A percentile compares a stretch with the other conserved stretches of the same genome.
Evolutionary conservation across 129 eudicot species (phyloP).

Genomic region (Flaveria ramosissima): DNA sequence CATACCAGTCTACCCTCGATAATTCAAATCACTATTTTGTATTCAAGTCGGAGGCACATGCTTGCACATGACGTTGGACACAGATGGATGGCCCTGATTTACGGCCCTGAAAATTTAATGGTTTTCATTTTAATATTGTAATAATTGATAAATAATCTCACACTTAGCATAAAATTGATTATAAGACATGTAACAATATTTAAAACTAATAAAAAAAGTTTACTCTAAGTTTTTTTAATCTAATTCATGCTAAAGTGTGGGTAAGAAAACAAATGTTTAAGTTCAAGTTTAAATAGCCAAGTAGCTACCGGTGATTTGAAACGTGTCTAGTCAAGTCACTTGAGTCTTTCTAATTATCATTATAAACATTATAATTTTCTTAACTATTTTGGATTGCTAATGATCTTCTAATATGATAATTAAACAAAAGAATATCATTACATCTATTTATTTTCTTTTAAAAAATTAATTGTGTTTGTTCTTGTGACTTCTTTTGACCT

Average conservation of each 20-base stretch:
- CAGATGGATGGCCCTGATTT: conserved; percentile 22
- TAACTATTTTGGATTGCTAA: not conserved
- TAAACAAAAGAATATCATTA: not conserved
- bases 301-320: no score
- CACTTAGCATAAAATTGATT: not conserved
- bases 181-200: no score
- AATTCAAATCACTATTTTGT: conserved; percentile 24
- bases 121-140: conserved; percentile 1
- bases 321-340: no score
- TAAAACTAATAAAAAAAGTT: no score
- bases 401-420: not conserved
- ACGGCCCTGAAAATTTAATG: not conserved
- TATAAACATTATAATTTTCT: not conserved
- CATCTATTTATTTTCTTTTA: not conserved
- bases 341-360: no score
- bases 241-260: no score
- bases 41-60: conserved; percentile 32
- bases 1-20: not conserved
- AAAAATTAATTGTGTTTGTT: not conserved
- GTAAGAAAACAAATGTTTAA: no score
- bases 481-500: not conserved
- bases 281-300: no score
- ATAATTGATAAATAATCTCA: not conserved
- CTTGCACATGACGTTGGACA: conserved; percentile 25
- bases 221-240: no score